Evolutionary conservation across 2,329 filamentous ascomycete species (phyloP).

Genomic region (Tolypocladium guangdongense): DNA sequence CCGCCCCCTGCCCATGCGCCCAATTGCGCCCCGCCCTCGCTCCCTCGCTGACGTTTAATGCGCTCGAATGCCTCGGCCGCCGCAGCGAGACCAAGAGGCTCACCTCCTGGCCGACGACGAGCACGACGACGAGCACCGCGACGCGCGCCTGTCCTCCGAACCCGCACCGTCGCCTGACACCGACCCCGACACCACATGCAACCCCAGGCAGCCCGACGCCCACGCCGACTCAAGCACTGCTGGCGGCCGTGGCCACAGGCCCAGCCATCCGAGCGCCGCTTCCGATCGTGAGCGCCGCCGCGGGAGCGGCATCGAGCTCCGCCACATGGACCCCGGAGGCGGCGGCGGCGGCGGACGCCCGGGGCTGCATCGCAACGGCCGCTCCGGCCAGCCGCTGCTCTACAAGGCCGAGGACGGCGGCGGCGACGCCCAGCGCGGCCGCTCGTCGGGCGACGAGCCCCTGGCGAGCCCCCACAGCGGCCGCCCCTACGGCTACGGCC

Average conservation of each 20-base stretch:
- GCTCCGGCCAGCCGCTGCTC: constrained; percentile 9
- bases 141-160: background rate
- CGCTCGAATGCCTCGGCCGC: constrained; percentile 12
- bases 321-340: constrained; percentile 23
- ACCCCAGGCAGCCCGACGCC: constrained; percentile 6
- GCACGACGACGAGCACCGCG: background rate
- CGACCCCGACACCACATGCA: constrained; percentile 15
- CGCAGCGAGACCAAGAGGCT: constrained; percentile 10
- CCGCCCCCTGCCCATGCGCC: background rate
- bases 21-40: background rate
- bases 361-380: constrained; percentile 4
- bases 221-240: constrained; percentile 13
- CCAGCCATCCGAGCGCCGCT: constrained; percentile 14
- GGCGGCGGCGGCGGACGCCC: constrained; percentile 17
- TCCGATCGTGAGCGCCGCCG: constrained; percentile 13
- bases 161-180: constrained; percentile 4
- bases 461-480: constrained; percentile 10
- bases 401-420: constrained; percentile 8
- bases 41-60: background rate
- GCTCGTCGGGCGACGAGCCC: constrained; percentile 4
- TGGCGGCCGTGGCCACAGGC: constrained; percentile 12
- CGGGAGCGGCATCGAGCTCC: constrained; percentile 9
- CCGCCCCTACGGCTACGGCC: constrained; percentile 12
- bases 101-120: background rate
- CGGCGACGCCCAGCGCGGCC: constrained; percentile 13